phyloP scores from a whole-genome alignment of 148 eudicot species.

The Rhododendron henanense region DNA sequence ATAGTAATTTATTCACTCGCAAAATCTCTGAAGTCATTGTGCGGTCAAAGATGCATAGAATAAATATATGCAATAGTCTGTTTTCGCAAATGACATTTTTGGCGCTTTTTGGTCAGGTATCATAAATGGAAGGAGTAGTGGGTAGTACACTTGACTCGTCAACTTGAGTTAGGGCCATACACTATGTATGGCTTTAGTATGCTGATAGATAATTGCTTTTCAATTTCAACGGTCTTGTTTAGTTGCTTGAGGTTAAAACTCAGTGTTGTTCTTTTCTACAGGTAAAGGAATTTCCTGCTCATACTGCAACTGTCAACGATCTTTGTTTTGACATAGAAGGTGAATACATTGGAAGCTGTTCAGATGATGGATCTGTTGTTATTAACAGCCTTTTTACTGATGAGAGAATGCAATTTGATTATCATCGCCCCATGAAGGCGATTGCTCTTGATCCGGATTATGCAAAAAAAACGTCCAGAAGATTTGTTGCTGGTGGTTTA shows the following conservation, averaged over 20 bases:
- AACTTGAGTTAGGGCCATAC: neutral
- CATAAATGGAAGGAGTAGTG: neutral
- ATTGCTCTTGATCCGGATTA: constrained; percentile 95
- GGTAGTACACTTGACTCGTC: neutral
- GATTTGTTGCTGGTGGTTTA: constrained; percentile 96
- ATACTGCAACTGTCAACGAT: constrained; percentile 79
- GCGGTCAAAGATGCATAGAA: neutral
- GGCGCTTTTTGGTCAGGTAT: constrained; percentile 1
- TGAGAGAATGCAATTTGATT: constrained; percentile 79
- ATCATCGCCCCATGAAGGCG: constrained; percentile 96
- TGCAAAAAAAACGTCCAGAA: constrained; percentile 63
- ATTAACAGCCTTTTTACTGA: constrained; percentile 85
- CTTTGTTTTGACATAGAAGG: constrained; percentile 90
- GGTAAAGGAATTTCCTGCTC: constrained; percentile 81
- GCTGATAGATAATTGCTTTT: neutral
- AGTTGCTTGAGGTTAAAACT: neutral
- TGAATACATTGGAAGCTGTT: constrained; percentile 94
- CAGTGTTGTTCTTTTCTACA: constrained; percentile 22
- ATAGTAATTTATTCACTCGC: neutral
- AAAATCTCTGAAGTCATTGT: neutral
- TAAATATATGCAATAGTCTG: neutral
- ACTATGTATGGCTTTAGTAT: neutral
- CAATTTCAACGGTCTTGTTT: neutral
- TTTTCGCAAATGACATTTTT: neutral
- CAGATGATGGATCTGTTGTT: constrained; percentile 93